Conservation (phyloP, 1,284 basidiomycete species). For the Pseudozyma flocculosa region DNA sequence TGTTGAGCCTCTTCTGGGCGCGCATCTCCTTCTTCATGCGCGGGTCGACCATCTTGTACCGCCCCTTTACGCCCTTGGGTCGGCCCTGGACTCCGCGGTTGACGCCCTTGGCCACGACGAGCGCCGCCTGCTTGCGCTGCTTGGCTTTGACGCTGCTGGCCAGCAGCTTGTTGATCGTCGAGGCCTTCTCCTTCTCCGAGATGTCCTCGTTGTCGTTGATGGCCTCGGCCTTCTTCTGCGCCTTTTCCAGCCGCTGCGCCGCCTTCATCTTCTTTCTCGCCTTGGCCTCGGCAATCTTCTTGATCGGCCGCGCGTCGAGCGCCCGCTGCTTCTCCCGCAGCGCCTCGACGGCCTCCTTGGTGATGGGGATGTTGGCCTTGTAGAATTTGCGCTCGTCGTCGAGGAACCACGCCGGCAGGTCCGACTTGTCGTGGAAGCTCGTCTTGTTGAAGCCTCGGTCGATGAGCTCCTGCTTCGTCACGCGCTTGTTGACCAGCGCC, state of each 20-base stretch:
- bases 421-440: conserved; percentile 81
- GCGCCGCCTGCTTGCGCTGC: conserved; percentile 70
- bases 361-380: conserved; percentile 91
- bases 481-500: conserved; percentile 86
- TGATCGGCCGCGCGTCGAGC: conserved; percentile 94
- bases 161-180: conserved; percentile 89
- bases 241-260: conserved; percentile 80
- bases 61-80: conserved; percentile 89
- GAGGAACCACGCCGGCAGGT: conserved; percentile 91
- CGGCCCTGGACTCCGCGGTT: conserved; percentile 88
- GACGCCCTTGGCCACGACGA: conserved; percentile 88
- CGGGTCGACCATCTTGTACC: conserved; percentile 58
- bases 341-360: conserved; percentile 87
- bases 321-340: conserved; percentile 88
- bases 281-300: conserved; percentile 98
- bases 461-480: conserved; percentile 82
- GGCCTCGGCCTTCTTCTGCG: conserved; percentile 93
- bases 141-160: conserved; percentile 66
- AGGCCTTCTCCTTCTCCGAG: conserved; percentile 84
- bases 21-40: conserved; percentile 57
- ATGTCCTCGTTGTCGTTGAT: conserved; percentile 78
- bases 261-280: conserved; percentile 94
- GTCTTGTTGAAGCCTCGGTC: conserved; percentile 96
- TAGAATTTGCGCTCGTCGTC: conserved; percentile 94
- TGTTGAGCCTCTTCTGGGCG: conserved; percentile 49